Evolutionary conservation across 495 filamentous ascomycete genomes (phyloP), one percentile per base, ranked within the genome.

Genomic region (Aspergillus conjunctus): DNA sequence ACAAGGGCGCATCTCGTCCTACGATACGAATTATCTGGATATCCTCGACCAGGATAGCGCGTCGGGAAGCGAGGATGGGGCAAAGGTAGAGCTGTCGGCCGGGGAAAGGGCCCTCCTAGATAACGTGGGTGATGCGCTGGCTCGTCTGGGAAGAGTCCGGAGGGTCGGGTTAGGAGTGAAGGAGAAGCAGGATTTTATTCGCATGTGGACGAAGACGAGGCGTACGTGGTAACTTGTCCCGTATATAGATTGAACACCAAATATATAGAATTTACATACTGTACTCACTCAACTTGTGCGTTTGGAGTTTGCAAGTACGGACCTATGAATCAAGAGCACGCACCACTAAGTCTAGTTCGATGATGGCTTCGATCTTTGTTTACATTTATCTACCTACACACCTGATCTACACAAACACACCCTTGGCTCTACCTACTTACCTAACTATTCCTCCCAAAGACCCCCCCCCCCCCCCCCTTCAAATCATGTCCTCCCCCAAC

Each of bases 91-190:
- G 8, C 53, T 83, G 8, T 87, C 77, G 15, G 63, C 67, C 17
- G 79, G 83, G 39, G 89, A 94, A 66, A 81, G 78, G 64, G 74
- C 73, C 49, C 68, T 92, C 31, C 70, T 93, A 54, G 89, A 96
- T 64, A 79, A 83, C 15, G 85, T 97, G 12, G 90, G 84, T 1
- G 94, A 98, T 44, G 86, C 92, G 14, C 75, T 99, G 51, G 93
- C 95, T n/a, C 77, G 93, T 37, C 72, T 99, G 59, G 92, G 91
- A 1, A 81, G 94, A 59, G 92, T 91, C n/a, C 97, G 93, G 81
- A 80, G 95, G 39, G 90, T 99, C 15, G 91, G 87, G 0, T 70
- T 99, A 70, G 90, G 90, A 2, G 78, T 95, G 59, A 75, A 73
- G 67, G 93, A 97, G 43, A 99, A 99, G 79, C 76, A 81, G 58